Conservation (phyloP, 148 eudicot genomes). For the Cornus florida region DNA sequence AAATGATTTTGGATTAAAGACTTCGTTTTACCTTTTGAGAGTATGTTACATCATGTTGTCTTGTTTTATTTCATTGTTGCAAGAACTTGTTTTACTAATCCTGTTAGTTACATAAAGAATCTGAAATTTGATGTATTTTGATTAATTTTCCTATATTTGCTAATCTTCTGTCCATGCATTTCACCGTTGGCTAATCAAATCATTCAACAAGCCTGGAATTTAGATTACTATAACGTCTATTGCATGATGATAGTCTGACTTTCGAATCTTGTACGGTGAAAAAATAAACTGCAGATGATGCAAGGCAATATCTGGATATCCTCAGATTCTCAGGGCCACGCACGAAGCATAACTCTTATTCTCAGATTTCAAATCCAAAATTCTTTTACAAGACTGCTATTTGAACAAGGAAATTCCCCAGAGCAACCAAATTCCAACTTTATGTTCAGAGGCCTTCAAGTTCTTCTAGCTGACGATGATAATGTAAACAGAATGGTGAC, state of each 20-base stretch:
- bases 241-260: not conserved
- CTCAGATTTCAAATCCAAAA: constrained; percentile 50
- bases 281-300: constrained; percentile 52
- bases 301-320: constrained; percentile 82
- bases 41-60: not conserved
- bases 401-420: constrained; percentile 25
- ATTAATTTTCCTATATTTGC: not conserved
- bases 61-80: not conserved
- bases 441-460: constrained; percentile 47
- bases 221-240: not conserved
- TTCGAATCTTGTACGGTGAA: not conserved
- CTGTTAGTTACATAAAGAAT: not conserved
- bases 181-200: not conserved
- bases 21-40: not conserved
- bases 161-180: not conserved
- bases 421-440: constrained; percentile 29
- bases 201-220: not conserved
- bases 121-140: not conserved
- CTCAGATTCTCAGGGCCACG: constrained; percentile 38
- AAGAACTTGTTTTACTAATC: not conserved
- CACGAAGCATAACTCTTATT: constrained; percentile 58
- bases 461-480: constrained; percentile 68
- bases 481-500: constrained; percentile 67
- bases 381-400: constrained; percentile 18
- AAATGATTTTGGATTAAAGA: not conserved